phyloP scores from a whole-genome alignment of 169 alveolate species.

The Eimeria tenella region DNA sequence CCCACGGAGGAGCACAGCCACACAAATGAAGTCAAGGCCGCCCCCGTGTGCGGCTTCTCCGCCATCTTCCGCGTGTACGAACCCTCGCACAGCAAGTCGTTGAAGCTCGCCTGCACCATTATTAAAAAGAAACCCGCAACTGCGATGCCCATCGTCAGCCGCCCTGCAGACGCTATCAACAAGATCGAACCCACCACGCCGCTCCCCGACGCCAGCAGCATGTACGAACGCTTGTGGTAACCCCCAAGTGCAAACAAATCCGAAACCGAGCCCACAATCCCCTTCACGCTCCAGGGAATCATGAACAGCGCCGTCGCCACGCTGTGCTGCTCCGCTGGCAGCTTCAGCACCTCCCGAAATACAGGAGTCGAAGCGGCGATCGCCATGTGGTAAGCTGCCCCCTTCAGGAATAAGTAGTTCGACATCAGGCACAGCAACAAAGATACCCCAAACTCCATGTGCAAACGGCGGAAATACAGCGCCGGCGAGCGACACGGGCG shows the following conservation, averaged over 20 bases:
- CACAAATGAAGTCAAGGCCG: conserved; percentile 71
- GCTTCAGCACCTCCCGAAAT: conserved; percentile 72
- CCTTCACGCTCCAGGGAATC: conserved; percentile 80
- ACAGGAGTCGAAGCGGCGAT: conserved; percentile 76
- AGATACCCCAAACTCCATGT: conserved; percentile 58
- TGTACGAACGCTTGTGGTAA: conserved; percentile 76
- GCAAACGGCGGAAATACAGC: conserved; percentile 29
- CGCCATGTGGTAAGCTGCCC: conserved; percentile 68
- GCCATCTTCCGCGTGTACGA: conserved; percentile 75
- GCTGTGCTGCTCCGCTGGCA: conserved; percentile 76
- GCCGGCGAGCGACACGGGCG: conserved; percentile 23
- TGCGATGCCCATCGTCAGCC: conserved; percentile 54
- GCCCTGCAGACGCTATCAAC: conserved; percentile 37
- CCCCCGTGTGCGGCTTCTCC: conserved; percentile 78
- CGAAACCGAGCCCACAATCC: conserved; percentile 69
- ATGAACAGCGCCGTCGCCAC: conserved; percentile 76
- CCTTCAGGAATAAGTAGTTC: conserved; percentile 67
- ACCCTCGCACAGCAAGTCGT: conserved; percentile 77
- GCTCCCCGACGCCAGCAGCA: conserved; percentile 61
- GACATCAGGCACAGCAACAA: conserved; percentile 57
- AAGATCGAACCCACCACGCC: conserved; percentile 76
- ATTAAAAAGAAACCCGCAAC: conserved; percentile 63
- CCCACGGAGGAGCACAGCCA: conserved; percentile 78
- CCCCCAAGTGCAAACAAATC: conserved; percentile 78
- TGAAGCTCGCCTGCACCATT: conserved; percentile 76